Evolutionary conservation across 768 basidiomycete genomes (phyloP), one percentile per base, ranked within the genome.

Genomic region (Xerocomellus intermedius): DNA sequence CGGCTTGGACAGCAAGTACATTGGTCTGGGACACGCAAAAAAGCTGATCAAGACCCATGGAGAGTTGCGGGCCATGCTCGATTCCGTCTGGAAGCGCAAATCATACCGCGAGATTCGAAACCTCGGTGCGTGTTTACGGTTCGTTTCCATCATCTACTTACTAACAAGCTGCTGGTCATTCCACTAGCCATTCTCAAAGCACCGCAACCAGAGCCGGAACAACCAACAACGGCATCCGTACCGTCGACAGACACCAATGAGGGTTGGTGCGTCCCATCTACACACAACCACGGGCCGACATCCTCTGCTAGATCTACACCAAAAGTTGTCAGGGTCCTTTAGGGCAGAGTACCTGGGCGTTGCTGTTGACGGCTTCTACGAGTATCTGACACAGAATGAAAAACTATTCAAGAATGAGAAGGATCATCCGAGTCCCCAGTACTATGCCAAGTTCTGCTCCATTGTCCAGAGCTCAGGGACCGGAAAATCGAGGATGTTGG

Each of bases 101-200:
- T 48, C 49, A 8, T 52, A 48, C 12, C 30, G 37, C 55, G 41
- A 56, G 5, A 56, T 58, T 48, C 48, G 54, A 26, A 58, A 47
- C 41, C 54, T 58, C 2, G 48, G 57, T 58, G 1, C 5, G 48
- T 35, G 5, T 24, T n/a, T 9, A 13, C 5, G 7, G 24, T 1
- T 4, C 12, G 17, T 21, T 3, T 4, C 3, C 30, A 21, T 22
- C 8, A 5, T n/a, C 7, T n/a, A 21, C 26, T 4, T 12, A 5
- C 42, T 16, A 30, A 49, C 8, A 12, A 2, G 28, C 28, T 8
- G 0, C 36, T 14, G 28, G 2, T 50, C 16, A 12, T n/a, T n/a
- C 41, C 9, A 5, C 4, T 4, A 52, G 51, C 36, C 19, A 52
- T 52, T 22, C 43, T 54, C 30, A 32, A 32, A 4, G 30, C 30